Percentiles rank a stretch among this genome's conserved stretches.
phyloP scores from a whole-genome alignment of 305 asterid species.

The Fraxinus greggii region DNA sequence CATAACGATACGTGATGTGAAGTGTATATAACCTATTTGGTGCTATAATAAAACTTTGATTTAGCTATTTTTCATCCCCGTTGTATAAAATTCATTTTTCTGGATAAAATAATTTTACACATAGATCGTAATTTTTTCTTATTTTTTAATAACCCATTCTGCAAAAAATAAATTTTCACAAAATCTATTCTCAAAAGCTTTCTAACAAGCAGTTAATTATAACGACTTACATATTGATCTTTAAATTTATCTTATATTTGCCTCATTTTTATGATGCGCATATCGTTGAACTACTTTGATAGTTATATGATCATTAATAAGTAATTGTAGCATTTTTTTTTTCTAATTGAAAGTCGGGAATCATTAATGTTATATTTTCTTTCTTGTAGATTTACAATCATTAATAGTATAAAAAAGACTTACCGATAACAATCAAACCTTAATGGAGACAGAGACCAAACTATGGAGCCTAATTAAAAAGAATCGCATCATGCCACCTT shows the following conservation, averaged over 20 bases:
- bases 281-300: neutral
- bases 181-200: neutral
- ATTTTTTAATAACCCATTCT: neutral
- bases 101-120: too few species aligned
- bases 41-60: neutral
- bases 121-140: neutral
- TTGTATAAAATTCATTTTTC: neutral
- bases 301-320: neutral
- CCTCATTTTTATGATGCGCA: too few species aligned
- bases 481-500: neutral
- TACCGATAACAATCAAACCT: too few species aligned
- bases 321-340: neutral
- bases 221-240: neutral
- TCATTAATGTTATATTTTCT: neutral
- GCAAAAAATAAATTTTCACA: too few species aligned
- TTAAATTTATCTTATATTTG: too few species aligned
- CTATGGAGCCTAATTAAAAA: too few species aligned
- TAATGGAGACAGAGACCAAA: too few species aligned
- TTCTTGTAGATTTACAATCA: too few species aligned
- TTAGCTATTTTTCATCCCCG: neutral
- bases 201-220: neutral
- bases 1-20: neutral
- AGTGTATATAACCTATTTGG: neutral
- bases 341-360: neutral
- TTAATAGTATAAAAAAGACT: too few species aligned